A percentile compares a stretch with the other conserved stretches of the same genome.
phyloP scores from a whole-genome alignment of 2,329 filamentous ascomycete species.

The Fusarium poae region DNA sequence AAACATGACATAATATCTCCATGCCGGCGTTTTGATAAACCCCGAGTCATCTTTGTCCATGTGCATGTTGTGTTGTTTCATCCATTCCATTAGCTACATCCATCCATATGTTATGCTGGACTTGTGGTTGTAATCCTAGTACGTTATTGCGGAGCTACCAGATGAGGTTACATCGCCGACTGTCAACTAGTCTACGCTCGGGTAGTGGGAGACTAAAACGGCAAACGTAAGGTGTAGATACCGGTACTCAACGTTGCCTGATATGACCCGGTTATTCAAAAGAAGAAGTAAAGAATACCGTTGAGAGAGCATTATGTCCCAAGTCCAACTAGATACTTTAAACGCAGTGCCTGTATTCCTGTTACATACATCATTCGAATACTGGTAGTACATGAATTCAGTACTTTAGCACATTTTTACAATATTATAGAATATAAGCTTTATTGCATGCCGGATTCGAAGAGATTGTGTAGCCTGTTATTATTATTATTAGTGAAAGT shows the following conservation, averaged over 20 bases:
- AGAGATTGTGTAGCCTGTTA: not conserved
- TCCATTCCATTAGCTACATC: not conserved
- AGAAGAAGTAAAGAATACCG: not conserved
- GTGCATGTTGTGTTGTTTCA: not conserved
- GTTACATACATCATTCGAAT: not conserved
- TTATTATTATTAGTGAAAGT: not conserved
- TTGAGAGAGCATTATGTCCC: not conserved
- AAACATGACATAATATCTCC: conserved; percentile 10
- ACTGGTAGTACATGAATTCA: too few relatives aligned
- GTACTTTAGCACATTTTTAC: not conserved
- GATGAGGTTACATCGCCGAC: conserved; percentile 31
- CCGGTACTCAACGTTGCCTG: not conserved
- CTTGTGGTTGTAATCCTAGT: not conserved
- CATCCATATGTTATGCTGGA: not conserved
- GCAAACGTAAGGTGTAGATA: not conserved
- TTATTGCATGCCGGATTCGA: not conserved
- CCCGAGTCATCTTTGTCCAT: not conserved
- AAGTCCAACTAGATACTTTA: not conserved
- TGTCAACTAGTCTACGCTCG: conserved; percentile 9
- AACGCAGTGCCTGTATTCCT: not conserved
- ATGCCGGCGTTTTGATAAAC: not conserved
- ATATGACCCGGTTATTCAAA: not conserved
- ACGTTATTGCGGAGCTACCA: not conserved
- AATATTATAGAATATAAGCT: not conserved
- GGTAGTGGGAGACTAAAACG: not conserved